Percentiles rank a stretch among this genome's conserved stretches.
These are phyloP conservation scores for Penicillium sp. DNA, from an alignment of 2,329 filamentous ascomycete species.

Conservation along the genomic window DNA sequence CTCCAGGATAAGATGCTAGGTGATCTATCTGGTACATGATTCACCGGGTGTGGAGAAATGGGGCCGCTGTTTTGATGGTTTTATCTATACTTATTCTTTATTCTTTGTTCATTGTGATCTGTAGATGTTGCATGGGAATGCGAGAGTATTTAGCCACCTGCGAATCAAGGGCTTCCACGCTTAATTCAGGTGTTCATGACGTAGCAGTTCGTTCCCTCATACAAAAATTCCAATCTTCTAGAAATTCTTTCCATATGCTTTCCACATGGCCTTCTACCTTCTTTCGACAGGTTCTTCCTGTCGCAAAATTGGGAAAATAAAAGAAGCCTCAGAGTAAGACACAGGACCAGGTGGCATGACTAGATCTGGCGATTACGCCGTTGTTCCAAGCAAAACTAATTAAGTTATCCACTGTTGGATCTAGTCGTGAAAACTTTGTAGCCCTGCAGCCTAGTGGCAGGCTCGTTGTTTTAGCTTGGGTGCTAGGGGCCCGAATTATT, in stretches of 20 bases:
- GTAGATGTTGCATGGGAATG: not conserved
- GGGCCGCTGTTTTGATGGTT: not conserved
- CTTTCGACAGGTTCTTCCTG: not conserved
- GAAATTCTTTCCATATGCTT: not conserved
- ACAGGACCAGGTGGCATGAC: not conserved
- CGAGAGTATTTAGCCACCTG: not conserved
- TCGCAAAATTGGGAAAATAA: not conserved
- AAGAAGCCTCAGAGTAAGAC: not conserved
- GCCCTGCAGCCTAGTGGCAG: not conserved
- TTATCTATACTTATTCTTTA: not conserved
- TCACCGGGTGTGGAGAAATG: not conserved
- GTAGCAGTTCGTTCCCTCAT: not conserved
- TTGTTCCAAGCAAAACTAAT: not conserved
- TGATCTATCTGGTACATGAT: slow-evolving; percentile 2
- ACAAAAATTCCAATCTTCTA: not conserved
- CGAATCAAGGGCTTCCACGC: not conserved
- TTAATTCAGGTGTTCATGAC: not conserved
- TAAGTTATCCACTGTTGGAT: not conserved
- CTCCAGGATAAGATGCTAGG: not conserved
- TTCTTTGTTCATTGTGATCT: not conserved
- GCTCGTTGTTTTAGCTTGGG: not conserved
- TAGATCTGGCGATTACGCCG: not conserved
- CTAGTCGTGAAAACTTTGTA: not conserved
- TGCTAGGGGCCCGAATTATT: not conserved
- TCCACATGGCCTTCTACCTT: not conserved